Conservation (phyloP, 2,329 filamentous ascomycete genomes). For the Fusarium coicis region DNA sequence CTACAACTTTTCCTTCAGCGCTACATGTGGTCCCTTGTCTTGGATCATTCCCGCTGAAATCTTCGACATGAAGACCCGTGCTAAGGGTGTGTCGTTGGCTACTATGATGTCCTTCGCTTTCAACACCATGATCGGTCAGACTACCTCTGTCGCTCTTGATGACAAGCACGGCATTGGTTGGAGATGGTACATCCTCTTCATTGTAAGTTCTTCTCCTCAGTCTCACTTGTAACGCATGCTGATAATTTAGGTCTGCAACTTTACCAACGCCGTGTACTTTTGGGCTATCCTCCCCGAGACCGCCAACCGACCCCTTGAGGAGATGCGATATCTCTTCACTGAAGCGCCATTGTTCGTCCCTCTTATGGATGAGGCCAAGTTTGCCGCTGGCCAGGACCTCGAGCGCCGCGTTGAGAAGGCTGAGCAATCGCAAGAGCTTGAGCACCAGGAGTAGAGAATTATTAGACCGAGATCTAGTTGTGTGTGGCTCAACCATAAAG, state of each 20-base stretch:
- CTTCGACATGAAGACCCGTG: conserved; percentile 78
- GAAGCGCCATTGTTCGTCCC: conserved; percentile 72
- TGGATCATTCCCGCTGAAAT: conserved; percentile 74
- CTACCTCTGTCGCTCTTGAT: conserved; percentile 65
- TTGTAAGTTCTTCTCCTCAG: conserved; percentile 5
- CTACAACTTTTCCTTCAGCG: conserved; percentile 28
- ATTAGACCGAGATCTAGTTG: fast-evolving
- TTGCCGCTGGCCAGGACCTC: conserved; percentile 18
- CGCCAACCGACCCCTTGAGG: conserved; percentile 70
- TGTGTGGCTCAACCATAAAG: background rate
- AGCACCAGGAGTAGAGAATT: conserved; percentile 3
- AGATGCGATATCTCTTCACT: conserved; percentile 75
- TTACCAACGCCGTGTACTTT: conserved; percentile 62
- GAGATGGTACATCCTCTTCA: conserved; percentile 60
- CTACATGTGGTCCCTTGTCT: conserved; percentile 22
- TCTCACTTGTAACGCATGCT: fast-evolving
- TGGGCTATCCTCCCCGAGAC: conserved; percentile 76
- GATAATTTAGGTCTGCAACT: conserved; percentile 65
- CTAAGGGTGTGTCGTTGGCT: conserved; percentile 78
- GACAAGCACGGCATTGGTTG: conserved; percentile 55
- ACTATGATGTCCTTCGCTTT: conserved; percentile 78
- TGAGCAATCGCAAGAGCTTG: conserved; percentile 26
- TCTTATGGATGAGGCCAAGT: conserved; percentile 59
- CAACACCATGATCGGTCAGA: conserved; percentile 75
- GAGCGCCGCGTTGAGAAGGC: conserved; percentile 22